phyloP scores from a whole-genome alignment of 345 rosid genomes.

The Sapria himalayana region DNA sequence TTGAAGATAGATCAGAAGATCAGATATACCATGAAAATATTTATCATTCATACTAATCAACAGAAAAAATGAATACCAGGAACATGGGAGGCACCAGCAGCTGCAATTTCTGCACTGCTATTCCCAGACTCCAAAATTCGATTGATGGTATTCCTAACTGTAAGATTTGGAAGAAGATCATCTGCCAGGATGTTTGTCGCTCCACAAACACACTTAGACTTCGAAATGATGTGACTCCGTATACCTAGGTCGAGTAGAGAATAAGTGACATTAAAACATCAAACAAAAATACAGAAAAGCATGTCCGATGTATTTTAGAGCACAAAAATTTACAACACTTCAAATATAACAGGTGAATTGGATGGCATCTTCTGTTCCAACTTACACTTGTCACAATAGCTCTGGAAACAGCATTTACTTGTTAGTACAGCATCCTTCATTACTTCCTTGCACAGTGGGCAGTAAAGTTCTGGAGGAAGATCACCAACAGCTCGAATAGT shows the following conservation, averaged over 20 bases:
- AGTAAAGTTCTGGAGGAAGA: slow-evolving; percentile 89
- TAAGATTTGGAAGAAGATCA: slow-evolving; percentile 92
- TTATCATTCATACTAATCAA: slow-evolving; percentile 5
- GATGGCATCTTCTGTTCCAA: background rate
- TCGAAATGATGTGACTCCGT: slow-evolving; percentile 60
- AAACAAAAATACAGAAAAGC: too few species aligned
- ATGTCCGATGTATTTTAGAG: too few species aligned
- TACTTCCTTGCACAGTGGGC: slow-evolving; percentile 86
- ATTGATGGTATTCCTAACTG: slow-evolving; percentile 75
- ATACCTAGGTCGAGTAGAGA: slow-evolving; percentile 36
- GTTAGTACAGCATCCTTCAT: slow-evolving; percentile 90
- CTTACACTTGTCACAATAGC: slow-evolving; percentile 80
- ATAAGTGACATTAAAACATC: too few species aligned
- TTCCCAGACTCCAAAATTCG: slow-evolving; percentile 87
- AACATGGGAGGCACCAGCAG: slow-evolving; percentile 60
- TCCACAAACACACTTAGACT: slow-evolving; percentile 70
- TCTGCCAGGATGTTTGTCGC: slow-evolving; percentile 69
- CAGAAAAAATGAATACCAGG: slow-evolving; percentile 39
- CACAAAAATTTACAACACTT: too few species aligned
- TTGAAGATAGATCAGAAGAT: too few species aligned
- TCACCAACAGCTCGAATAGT: slow-evolving; percentile 81
- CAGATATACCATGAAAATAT: slow-evolving; percentile 5
- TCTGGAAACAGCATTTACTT: slow-evolving; percentile 77
- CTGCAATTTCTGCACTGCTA: slow-evolving; percentile 70
- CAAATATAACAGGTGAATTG: background rate